Evolutionary conservation across 106 monocot genomes (phyloP).

Genomic region (Amphibolis antarctica): DNA sequence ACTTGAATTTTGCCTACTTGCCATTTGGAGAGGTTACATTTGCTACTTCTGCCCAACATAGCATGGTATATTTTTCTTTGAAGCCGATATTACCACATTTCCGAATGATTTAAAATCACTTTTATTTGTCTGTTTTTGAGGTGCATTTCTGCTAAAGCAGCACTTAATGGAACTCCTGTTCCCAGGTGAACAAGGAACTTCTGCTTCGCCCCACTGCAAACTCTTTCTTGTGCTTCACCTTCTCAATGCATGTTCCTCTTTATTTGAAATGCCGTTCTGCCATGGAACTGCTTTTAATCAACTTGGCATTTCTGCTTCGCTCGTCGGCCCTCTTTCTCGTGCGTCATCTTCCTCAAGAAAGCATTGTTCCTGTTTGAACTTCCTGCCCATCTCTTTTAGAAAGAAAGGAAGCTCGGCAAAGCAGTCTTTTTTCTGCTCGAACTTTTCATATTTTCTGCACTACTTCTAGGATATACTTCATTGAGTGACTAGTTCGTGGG

Average conservation of each 20-base stretch:
- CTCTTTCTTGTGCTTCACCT: conserved; percentile 6
- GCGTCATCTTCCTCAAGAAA: not conserved
- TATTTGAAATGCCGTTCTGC: not conserved
- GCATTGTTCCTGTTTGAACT: not conserved
- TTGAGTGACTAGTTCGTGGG: too few species aligned
- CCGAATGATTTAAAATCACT: not conserved
- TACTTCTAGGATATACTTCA: too few species aligned
- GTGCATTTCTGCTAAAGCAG: conserved; percentile 3
- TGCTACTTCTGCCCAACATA: too few species aligned
- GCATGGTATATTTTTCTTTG: not conserved
- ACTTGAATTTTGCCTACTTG: too few species aligned
- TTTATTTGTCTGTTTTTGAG: not conserved
- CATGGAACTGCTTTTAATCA: not conserved
- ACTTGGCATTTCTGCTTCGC: conserved; percentile 1
- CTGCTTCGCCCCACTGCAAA: conserved; percentile 5
- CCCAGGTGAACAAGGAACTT: not conserved
- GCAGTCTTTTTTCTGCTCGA: too few species aligned
- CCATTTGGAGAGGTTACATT: conserved; percentile 13
- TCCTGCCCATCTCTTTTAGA: too few species aligned
- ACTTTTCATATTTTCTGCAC: too few species aligned
- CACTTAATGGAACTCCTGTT: not conserved
- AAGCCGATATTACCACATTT: not conserved
- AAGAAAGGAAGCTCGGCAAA: too few species aligned
- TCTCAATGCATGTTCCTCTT: not conserved
- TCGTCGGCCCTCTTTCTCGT: not conserved